These are phyloP conservation scores for Colletotrichum orchidophilum DNA, from an alignment of 2,329 filamentous ascomycete genomes.

Conservation along the genomic window DNA sequence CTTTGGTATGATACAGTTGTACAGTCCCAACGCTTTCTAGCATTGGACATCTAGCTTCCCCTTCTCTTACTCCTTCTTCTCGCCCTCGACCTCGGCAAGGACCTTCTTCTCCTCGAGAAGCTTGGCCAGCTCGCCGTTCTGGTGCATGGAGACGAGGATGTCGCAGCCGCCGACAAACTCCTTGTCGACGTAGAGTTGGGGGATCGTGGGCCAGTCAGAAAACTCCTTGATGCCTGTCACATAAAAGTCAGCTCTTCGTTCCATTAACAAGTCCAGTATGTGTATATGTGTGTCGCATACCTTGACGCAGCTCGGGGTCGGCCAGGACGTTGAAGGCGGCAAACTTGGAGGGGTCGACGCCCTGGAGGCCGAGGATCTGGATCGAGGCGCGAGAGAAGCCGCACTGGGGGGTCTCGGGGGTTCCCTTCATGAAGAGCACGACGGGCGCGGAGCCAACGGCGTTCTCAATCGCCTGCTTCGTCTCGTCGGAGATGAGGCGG, in stretches of 20 bases:
- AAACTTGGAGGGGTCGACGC: slow-evolving; percentile 94
- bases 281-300: slow-evolving; percentile 55
- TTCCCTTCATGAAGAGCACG: slow-evolving; percentile 99
- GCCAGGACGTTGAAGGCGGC: slow-evolving; percentile 98
- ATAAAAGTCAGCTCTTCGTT: slow-evolving; percentile 14
- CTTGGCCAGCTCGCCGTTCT: slow-evolving; percentile 92
- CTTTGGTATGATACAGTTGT: slow-evolving; percentile 31
- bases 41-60: neutral
- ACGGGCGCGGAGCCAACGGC: slow-evolving; percentile 89
- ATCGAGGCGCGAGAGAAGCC: slow-evolving; percentile 96
- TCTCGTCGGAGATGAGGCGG: slow-evolving; percentile 83
- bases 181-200: slow-evolving; percentile 93
- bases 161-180: slow-evolving; percentile 99
- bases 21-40: slow-evolving; percentile 17
- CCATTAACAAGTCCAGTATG: neutral
- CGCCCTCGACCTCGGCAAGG: slow-evolving; percentile 65
- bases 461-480: slow-evolving; percentile 85
- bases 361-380: slow-evolving; percentile 93
- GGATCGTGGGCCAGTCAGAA: slow-evolving; percentile 98
- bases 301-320: slow-evolving; percentile 84
- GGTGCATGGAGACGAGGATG: slow-evolving; percentile 96
- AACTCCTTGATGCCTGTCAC: slow-evolving; percentile 93
- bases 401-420: slow-evolving; percentile 93
- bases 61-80: slow-evolving; percentile 44
- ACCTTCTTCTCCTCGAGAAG: slow-evolving; percentile 92